Conservation (phyloP, 2,329 filamentous ascomycete genomes). For the Didymella segeticola region DNA sequence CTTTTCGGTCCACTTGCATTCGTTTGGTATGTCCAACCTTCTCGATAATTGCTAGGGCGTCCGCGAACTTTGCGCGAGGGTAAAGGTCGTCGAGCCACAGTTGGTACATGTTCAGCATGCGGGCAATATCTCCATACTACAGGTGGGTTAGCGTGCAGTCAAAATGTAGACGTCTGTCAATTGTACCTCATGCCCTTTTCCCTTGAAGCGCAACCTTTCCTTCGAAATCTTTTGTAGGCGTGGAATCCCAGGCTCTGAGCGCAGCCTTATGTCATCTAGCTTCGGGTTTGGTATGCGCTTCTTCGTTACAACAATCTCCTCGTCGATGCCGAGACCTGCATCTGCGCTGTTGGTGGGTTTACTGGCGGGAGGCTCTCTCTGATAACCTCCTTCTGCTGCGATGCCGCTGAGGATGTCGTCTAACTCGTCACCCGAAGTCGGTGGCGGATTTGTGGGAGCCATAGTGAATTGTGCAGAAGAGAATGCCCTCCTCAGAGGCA, state of each 20-base stretch:
- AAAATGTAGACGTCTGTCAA: neutral
- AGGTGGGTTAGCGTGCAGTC: slow-evolving; percentile 18
- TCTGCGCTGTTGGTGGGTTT: slow-evolving; percentile 47
- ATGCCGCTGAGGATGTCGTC: slow-evolving; percentile 81
- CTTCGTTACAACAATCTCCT: slow-evolving; percentile 83
- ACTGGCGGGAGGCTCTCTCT: slow-evolving; percentile 15
- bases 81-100: slow-evolving; percentile 96
- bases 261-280: slow-evolving; percentile 82
- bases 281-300: slow-evolving; percentile 80
- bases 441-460: slow-evolving; percentile 25
- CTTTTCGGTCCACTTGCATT: slow-evolving; percentile 74
- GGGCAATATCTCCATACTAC: slow-evolving; percentile 82
- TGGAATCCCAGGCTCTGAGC: slow-evolving; percentile 83
- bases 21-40: slow-evolving; percentile 87
- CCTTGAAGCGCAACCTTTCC: slow-evolving; percentile 78
- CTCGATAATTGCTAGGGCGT: slow-evolving; percentile 88
- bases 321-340: slow-evolving; percentile 76
- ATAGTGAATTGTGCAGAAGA: slow-evolving; percentile 16
- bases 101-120: slow-evolving; percentile 89
- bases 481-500: neutral
- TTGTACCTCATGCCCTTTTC: slow-evolving; percentile 87
- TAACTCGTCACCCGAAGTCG: slow-evolving; percentile 55
- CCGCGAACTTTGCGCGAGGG: slow-evolving; percentile 90
- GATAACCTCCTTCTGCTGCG: slow-evolving; percentile 58
- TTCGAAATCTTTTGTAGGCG: slow-evolving; percentile 76